Evolutionary conservation across 352 stramenopile species (phyloP), one percentile per base, ranked within the genome.

Genomic region (Pythium pyrilobum): DNA sequence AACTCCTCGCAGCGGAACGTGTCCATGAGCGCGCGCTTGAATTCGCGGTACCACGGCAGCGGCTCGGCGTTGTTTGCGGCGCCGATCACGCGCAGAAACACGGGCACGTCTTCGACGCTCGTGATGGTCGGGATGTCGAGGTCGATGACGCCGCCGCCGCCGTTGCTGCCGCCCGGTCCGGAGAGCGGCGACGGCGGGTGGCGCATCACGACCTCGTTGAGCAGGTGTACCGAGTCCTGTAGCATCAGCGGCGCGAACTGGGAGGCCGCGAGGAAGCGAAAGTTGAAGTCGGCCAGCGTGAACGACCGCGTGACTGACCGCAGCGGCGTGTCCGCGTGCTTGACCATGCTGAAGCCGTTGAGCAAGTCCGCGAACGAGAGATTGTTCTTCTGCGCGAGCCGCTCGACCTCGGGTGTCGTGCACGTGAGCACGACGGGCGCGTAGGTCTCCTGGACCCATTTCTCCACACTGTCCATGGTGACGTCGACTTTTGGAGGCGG

Each of bases 1-100:
- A 77, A 86, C 54, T 92, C 81, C 56, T 92, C 80, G 48, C 84
- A 91, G 7, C 79, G 81, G 42, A 95, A 92, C 33, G 77, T 87
- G 45, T 92, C 84, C 54, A 95, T 69, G 16, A 95, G 69, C 36
- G 78, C 71, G 48, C 83, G 64, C 53, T 85, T 88, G 55, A 92
- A 95, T 10, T 82, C 77, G 9, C 55, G 41, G 55, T 92, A 95
- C 84, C 84, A 95, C n/a, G 78, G 67, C 62, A 92, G 74, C 3
- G 77, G 69, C 39, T 85, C 77, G 18, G 34, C 58, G 29, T 69
- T 73, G 36, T 74, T 50, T 2, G 64, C 43, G 0, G 70, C 77
- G 20, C 74, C 72, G 38, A 90, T 75, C 3, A 73, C 70, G 20
- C 72, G 74, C 16, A 91, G 49, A 54, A 91, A 92, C 36, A 59